phyloP scores from a whole-genome alignment of 768 basidiomycete species.

The Termitomyces sp. region DNA sequence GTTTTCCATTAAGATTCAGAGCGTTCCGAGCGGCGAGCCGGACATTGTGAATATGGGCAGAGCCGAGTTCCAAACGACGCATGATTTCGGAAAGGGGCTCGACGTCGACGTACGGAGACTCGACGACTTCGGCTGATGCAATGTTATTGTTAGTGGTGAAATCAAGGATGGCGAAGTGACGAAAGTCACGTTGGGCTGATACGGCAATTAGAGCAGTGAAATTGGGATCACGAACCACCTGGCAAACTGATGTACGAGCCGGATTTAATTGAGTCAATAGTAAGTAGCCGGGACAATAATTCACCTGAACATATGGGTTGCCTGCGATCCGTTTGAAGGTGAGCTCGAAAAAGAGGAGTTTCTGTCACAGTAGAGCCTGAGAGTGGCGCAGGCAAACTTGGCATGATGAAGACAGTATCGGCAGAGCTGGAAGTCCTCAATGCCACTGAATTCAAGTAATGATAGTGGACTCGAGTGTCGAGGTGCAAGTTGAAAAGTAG shows the following conservation, averaged over 20 bases:
- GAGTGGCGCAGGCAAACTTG: background rate
- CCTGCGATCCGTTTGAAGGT: no score
- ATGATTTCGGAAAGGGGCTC: background rate
- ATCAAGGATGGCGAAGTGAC: background rate
- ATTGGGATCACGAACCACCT: background rate
- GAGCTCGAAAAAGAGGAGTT: background rate
- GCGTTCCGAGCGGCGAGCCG: slow-evolving; percentile 3
- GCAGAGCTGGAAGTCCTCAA: background rate
- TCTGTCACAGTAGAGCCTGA: background rate
- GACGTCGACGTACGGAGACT: background rate
- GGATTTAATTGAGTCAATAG: background rate
- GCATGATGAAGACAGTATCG: background rate
- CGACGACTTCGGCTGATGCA: background rate
- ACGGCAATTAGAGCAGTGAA: background rate
- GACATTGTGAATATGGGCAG: slow-evolving; percentile 1
- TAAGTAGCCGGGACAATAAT: no score
- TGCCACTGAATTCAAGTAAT: background rate
- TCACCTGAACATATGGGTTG: background rate
- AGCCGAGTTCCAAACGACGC: slow-evolving; percentile 1
- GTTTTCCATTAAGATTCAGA: background rate
- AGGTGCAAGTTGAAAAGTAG: background rate
- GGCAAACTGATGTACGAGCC: background rate
- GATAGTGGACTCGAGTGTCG: background rate
- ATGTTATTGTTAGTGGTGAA: background rate
- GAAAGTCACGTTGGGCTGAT: background rate